A percentile compares a stretch with the other conserved stretches of the same genome.
phyloP scores from a whole-genome alignment of 495 filamentous ascomycete species.

The Rostrohypoxylon terebratum region DNA sequence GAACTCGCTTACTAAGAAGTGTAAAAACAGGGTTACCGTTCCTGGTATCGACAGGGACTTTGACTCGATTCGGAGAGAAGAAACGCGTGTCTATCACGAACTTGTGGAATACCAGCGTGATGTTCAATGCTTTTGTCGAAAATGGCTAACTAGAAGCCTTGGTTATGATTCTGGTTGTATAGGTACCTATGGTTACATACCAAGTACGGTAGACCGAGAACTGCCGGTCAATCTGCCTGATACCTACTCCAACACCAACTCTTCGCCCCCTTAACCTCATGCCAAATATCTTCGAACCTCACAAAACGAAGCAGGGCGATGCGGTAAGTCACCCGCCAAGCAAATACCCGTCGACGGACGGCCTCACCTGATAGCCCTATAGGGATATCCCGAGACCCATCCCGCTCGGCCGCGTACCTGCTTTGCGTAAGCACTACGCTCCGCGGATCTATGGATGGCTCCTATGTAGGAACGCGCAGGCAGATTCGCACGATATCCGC shows the following conservation, averaged over 20 bases:
- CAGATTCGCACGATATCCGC: not conserved
- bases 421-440: constrained; percentile 4
- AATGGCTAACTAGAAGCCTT: not conserved
- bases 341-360: not conserved
- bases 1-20: not conserved
- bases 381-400: not conserved
- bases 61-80: not conserved
- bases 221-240: not conserved
- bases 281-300: not conserved
- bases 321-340: not conserved
- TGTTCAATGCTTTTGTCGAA: not conserved
- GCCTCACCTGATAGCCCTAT: not conserved
- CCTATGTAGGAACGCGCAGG: not conserved
- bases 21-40: not conserved
- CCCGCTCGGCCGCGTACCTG: not conserved
- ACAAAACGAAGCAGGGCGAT: not conserved
- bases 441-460: not conserved
- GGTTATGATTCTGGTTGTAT: not conserved
- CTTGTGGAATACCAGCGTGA: not conserved
- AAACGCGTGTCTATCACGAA: not conserved
- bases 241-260: not conserved
- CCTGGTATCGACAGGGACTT: not conserved
- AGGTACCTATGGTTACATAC: not conserved
- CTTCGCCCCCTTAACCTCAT: not conserved
- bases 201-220: not conserved